phyloP scores from a whole-genome alignment of 345 rosid genomes.

The Populus nigra region DNA sequence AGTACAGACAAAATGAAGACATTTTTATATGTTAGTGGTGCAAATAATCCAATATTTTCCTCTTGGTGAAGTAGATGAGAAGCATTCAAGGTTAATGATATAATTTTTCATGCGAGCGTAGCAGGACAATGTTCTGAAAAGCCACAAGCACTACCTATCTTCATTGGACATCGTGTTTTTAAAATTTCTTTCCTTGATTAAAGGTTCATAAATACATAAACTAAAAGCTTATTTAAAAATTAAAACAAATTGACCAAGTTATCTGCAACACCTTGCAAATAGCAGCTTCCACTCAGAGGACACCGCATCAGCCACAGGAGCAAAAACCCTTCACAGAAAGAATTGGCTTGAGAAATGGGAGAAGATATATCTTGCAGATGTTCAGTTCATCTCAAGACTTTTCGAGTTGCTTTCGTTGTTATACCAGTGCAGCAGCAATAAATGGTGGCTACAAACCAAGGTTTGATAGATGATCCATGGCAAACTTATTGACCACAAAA shows the following conservation, averaged over 20 bases:
- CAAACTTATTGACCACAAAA: conserved; percentile 17
- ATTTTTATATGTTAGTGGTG: no score
- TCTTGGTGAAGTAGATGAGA: no score
- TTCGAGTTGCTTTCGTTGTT: not conserved
- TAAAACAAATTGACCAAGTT: not conserved
- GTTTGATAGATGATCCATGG: not conserved
- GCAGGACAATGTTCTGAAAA: not conserved
- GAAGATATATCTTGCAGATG: not conserved
- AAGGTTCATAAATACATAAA: conserved; percentile 7
- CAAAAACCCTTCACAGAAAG: not conserved
- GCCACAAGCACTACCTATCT: not conserved
- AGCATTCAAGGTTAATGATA: no score
- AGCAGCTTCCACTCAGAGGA: conserved; percentile 9
- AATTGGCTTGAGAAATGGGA: not conserved
- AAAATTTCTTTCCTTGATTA: not conserved
- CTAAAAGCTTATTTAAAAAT: not conserved
- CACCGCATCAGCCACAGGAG: not conserved
- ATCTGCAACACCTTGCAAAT: not conserved
- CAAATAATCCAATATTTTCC: no score
- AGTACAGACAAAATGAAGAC: no score
- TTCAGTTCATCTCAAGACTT: not conserved
- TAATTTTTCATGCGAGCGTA: no score
- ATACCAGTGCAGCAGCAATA: not conserved
- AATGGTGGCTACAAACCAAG: not conserved
- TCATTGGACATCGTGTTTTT: no score